Evolutionary conservation across 23 red algal species (phyloP).

Genomic region (Pyropia haitanensis): DNA sequence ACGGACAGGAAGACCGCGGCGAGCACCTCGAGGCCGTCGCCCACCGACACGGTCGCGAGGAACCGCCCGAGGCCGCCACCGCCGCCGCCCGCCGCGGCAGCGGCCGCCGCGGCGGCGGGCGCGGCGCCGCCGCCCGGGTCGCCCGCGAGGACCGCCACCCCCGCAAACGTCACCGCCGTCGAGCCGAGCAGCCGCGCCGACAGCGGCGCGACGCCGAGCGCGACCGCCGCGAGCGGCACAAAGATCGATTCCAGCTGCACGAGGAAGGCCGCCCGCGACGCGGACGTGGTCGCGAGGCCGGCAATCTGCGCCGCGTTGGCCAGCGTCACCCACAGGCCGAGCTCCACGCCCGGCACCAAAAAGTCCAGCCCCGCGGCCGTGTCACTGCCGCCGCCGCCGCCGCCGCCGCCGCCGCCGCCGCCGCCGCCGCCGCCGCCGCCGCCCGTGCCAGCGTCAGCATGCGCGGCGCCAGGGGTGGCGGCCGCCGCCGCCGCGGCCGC

Average conservation of each 20-base stretch:
- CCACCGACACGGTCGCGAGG: background rate
- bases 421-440: too few relatives aligned
- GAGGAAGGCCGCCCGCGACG: constrained; percentile 45
- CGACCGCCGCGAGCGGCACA: constrained; percentile 9
- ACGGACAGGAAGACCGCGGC: constrained; percentile 4
- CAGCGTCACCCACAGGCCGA: constrained; percentile 78
- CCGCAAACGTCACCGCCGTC: too few relatives aligned
- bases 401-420: too few relatives aligned
- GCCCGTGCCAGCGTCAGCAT: too few relatives aligned
- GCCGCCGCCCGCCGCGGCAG: constrained; percentile 1
- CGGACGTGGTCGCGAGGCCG: constrained; percentile 27
- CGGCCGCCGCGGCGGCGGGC: constrained; percentile 11
- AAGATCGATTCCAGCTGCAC: constrained; percentile 50
- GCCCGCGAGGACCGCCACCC: background rate
- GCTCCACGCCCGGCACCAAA: constrained; percentile 48
- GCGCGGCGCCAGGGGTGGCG: too few relatives aligned
- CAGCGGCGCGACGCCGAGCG: constrained; percentile 10
- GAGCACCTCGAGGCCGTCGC: constrained; percentile 11
- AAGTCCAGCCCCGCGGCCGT: too few relatives aligned
- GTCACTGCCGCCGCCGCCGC: too few relatives aligned
- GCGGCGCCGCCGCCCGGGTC: constrained; percentile 2
- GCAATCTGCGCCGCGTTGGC: constrained; percentile 73
- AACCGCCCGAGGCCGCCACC: background rate
- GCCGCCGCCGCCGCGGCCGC: too few relatives aligned
- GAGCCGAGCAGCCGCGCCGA: too few relatives aligned